Evolutionary conservation across 768 basidiomycete species (phyloP).

Genomic region (Mycena haematopus): DNA sequence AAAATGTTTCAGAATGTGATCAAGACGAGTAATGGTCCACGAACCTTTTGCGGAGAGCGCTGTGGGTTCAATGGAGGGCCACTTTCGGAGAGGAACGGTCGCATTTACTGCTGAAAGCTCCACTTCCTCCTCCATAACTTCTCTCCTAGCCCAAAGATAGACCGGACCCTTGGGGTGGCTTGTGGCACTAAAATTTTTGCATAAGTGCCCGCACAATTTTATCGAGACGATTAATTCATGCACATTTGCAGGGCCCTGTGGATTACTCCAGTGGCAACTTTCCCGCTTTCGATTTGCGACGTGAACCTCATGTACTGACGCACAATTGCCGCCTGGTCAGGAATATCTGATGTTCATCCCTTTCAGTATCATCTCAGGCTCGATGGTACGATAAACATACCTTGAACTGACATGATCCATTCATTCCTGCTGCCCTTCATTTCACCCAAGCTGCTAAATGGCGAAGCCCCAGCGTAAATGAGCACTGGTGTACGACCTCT

Average conservation of each 20-base stretch:
- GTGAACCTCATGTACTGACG: conserved; percentile 79
- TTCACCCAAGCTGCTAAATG: conserved; percentile 62
- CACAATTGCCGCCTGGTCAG: conserved; percentile 74
- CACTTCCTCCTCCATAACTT: conserved; percentile 71
- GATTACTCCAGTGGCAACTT: conserved; percentile 56
- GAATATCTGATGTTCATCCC: conserved; percentile 52
- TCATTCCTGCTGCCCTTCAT: conserved; percentile 71
- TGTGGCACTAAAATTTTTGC: conserved; percentile 52
- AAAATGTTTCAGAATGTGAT: conserved; percentile 5
- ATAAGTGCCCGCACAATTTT: conserved; percentile 4
- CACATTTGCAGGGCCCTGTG: conserved; percentile 71
- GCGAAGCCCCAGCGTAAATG: conserved; percentile 76
- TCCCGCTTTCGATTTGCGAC: conserved; percentile 62
- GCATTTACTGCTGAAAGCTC: conserved; percentile 43
- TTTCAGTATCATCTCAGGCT: background rate
- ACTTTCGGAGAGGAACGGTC: conserved; percentile 41
- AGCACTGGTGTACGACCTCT: conserved; percentile 64
- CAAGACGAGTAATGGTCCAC: background rate
- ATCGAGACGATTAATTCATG: conserved; percentile 21
- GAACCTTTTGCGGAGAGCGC: conserved; percentile 51
- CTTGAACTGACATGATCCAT: conserved; percentile 78
- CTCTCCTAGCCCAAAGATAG: conserved; percentile 77
- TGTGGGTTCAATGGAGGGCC: conserved; percentile 59
- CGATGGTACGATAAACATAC: conserved; percentile 37
- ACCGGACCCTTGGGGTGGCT: conserved; percentile 77